Base-by-base conservation (phyloP, 2,329 filamentous ascomycete genomes). In the Sarocladium kiliense region DNA sequence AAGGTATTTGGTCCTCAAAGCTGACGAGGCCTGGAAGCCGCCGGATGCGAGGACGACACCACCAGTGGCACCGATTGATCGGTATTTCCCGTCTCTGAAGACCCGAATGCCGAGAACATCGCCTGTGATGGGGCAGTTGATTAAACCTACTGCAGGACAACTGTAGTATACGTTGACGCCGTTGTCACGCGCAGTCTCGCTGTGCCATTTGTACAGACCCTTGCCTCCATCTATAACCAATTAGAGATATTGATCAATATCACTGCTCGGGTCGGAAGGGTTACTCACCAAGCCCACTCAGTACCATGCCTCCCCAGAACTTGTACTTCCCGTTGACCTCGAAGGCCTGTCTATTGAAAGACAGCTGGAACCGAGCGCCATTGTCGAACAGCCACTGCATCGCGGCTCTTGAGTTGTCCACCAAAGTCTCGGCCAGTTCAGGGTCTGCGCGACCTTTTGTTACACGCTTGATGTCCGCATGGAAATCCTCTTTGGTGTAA, bases 271-370 rank as follows among this genome's bases (percentile, higher is more conserved):
- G n/a, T n/a, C n/a, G n/a, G n/a, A n/a, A 32, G 44, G 26, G n/a
- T 10, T 7, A 49, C 44, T 27, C 14, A 49, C 44, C 44, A 49
- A 49, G 10, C 3, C 23, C 26, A 32, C 14, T 49, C 26, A 32
- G 9, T 12, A 32, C 74, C 63, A 88, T 67, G 0, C 85, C 85
- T 11, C 85, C 85, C 84, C 84, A 88, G 64, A 88, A 88, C 62
- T 82, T 84, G 62, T 77, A 76, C 27, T 78, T 71, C 1, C 80
- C 82, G 53, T 81, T 72, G n/a, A 86, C 76, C 56, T 83, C 72
- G 64, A 85, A 88, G 0, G 85, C 81, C 63, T 89, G 85, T 2
- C 85, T 73, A 57, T 86, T 82, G 65, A 87, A 87, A 2, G 77
- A 80, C 2, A 88, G 69, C 62, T 82, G 76, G 61, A 84, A 86